phyloP scores from a whole-genome alignment of 2,329 filamentous ascomycete genomes.

The Aspergillus pseudoglaucus region DNA sequence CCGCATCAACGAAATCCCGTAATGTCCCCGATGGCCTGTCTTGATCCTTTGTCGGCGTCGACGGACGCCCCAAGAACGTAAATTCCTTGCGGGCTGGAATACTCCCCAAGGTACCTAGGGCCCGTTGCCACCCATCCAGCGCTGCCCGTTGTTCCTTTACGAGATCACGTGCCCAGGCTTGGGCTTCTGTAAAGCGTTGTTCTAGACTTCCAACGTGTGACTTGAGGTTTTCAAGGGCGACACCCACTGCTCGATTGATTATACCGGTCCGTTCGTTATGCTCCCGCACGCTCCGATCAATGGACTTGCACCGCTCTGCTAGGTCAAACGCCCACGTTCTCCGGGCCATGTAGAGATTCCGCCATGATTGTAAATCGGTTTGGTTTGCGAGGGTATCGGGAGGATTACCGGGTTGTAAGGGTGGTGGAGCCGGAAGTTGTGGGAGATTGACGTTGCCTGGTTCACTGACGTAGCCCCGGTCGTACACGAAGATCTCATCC shows the following conservation, averaged over 20 bases:
- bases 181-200: slow-evolving; percentile 40
- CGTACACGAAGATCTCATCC: slow-evolving; percentile 89
- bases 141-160: slow-evolving; percentile 39
- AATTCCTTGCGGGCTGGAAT: slow-evolving; percentile 41
- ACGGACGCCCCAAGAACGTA: slow-evolving; percentile 33
- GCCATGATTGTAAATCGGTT: slow-evolving; percentile 80
- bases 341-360: slow-evolving; percentile 73
- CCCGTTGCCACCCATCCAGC: slow-evolving; percentile 39
- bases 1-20: slow-evolving; percentile 68
- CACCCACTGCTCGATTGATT: slow-evolving; percentile 69
- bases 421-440: slow-evolving; percentile 47
- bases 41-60: slow-evolving; percentile 37
- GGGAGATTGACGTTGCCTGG: slow-evolving; percentile 44
- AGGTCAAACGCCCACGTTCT: slow-evolving; percentile 71
- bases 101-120: slow-evolving; percentile 30
- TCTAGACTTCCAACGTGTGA: slow-evolving; percentile 42
- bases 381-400: slow-evolving; percentile 80
- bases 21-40: slow-evolving; percentile 52
- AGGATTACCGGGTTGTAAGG: slow-evolving; percentile 54
- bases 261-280: slow-evolving; percentile 42
- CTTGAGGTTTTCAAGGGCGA: slow-evolving; percentile 70
- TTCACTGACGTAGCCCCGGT: slow-evolving; percentile 62
- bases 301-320: slow-evolving; percentile 60
- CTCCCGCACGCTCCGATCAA: slow-evolving; percentile 56
- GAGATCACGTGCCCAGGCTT: slow-evolving; percentile 40